Base-by-base conservation (phyloP, 352 stramenopile genomes). In the Pythium folliculosum region DNA sequence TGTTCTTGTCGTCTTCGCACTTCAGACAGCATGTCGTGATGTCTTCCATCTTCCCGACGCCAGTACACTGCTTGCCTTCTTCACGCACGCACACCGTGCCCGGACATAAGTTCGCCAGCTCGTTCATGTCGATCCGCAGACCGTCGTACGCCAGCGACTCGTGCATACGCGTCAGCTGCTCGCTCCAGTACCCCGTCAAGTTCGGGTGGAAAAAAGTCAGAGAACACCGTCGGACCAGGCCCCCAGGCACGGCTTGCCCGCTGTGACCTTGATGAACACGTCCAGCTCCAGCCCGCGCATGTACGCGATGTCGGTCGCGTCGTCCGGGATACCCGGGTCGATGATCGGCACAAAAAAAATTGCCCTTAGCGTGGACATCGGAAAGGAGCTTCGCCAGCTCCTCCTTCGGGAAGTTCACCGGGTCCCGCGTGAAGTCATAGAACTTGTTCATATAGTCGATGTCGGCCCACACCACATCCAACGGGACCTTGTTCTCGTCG, bases 101-200 rank as follows among this genome's bases (percentile, higher is more conserved):
- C 1, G 73, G 72, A 48, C 81, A 92, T 49, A 95, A 94, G 69
- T 90, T 92, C 16, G 83, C 81, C 6, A 91, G 65, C 52, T 96
- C 88, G 69, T 96, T 96, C 88, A 96, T 96, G 67, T 96, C 88
- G 59, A 96, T 89, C 88, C 88, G 95, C 10, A 94, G 65, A 23
- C 88, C 86, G 50, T 96, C 86, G 48, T 81, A 91, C 1, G 53
- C 32, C n/a, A 83, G 50, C 10, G 50, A 73, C 22, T 86, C 73
- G 72, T 91, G 70, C 70, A 90, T 85, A 0, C 73, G 72, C 19
- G 62, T 37, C 27, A 94, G 67, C 65, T 94, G 82, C 48, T 88
- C 72, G 13, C 64, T 63, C 88, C 88, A 96, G 70, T 87, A 96
- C 3, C 32, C 50, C 2, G 75, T 78, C 19, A 79, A 69, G 27